Percentiles rank a stretch among this genome's conserved stretches.
Conservation (phyloP, 2,329 filamentous ascomycete species). For the Colletotrichum theobromicola region DNA sequence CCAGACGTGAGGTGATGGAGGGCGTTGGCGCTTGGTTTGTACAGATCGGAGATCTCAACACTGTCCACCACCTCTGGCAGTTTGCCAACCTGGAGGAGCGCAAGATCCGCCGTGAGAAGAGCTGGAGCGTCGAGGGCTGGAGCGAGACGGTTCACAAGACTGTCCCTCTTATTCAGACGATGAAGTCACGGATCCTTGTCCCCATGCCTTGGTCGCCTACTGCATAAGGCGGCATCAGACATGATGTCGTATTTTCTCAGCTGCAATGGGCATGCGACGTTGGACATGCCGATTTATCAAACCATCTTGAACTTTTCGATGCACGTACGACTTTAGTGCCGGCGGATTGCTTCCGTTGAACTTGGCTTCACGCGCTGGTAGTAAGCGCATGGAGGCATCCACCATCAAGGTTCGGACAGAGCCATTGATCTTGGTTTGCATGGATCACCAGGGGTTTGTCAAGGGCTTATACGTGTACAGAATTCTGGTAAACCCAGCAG, state of each 20-base stretch:
- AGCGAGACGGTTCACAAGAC: constrained; percentile 98
- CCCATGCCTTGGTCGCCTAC: constrained; percentile 98
- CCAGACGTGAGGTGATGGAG: constrained; percentile 96
- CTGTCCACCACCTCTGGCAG: constrained; percentile 97
- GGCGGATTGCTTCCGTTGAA: not conserved
- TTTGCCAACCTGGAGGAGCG: constrained; percentile 97
- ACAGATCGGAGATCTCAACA: constrained; percentile 96
- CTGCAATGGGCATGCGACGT: not conserved
- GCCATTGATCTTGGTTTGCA: not conserved
- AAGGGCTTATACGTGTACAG: constrained; percentile 11
- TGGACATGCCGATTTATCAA: not conserved
- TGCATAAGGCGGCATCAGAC: constrained; percentile 53
- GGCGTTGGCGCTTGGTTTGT: constrained; percentile 98
- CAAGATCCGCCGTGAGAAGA: constrained; percentile 88
- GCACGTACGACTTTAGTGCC: not conserved
- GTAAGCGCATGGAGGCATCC: not conserved
- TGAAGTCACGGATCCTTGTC: constrained; percentile 93
- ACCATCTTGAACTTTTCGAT: not conserved
- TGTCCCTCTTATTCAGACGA: constrained; percentile 92
- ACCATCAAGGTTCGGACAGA: not conserved
- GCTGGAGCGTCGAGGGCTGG: constrained; percentile 95
- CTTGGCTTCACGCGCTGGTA: not conserved
- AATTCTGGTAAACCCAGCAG: constrained; percentile 12
- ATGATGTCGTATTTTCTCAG: not conserved
- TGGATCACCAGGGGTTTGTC: not conserved